These are phyloP conservation scores for Cadophora malorum DNA, from an alignment of 2,329 filamentous ascomycete species.

Conservation along the genomic window DNA sequence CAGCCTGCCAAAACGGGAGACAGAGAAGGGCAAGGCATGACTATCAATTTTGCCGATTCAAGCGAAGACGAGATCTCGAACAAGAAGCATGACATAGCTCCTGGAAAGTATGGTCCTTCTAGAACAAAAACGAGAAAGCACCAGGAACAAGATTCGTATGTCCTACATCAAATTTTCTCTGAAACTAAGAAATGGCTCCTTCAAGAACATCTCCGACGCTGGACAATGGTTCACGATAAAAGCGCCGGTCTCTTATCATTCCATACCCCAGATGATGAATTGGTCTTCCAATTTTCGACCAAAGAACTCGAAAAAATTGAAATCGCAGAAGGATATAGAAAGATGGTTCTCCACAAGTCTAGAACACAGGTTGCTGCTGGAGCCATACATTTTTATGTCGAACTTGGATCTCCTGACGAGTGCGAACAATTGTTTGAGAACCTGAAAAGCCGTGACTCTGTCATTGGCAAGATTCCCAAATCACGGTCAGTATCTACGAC, in stretches of 20 bases:
- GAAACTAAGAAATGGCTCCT: constrained; percentile 15
- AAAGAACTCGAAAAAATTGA: constrained; percentile 1
- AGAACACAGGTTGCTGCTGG: background rate
- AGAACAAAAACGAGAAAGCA: background rate
- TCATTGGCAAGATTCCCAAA: background rate
- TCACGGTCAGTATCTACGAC: background rate
- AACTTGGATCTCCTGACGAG: constrained; percentile 15
- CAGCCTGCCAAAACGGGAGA: background rate
- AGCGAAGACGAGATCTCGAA: constrained; percentile 14
- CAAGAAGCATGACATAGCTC: constrained; percentile 10
- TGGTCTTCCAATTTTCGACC: constrained; percentile 2
- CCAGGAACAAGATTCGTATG: background rate
- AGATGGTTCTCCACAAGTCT: constrained; percentile 14
- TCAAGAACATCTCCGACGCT: background rate
- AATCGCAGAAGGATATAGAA: background rate
- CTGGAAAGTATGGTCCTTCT: background rate
- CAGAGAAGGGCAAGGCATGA: background rate
- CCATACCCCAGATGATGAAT: background rate
- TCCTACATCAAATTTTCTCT: constrained; percentile 13
- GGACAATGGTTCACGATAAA: background rate
- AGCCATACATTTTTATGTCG: constrained; percentile 11
- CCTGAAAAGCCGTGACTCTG: constrained; percentile 1
- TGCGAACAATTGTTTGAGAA: constrained; percentile 15
- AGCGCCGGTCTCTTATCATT: background rate
- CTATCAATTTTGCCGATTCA: constrained; percentile 10